These are phyloP conservation scores for Antitrichia curtipendula DNA, from an alignment of 225 moss, liverwort and hornwort species.

Conservation along the genomic window DNA sequence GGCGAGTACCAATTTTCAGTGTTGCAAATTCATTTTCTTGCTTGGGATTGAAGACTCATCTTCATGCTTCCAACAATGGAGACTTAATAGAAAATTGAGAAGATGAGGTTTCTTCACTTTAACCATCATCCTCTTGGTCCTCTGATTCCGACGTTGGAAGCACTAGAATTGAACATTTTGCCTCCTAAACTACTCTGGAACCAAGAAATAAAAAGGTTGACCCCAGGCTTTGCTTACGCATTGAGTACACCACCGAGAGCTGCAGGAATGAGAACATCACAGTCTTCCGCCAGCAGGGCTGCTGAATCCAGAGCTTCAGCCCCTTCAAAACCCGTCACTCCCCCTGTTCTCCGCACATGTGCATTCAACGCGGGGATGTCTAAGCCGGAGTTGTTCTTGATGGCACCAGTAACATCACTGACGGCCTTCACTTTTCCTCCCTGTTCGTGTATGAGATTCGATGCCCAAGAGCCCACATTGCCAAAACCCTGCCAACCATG, in stretches of 20 bases:
- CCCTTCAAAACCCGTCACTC: slow-evolving; percentile 59
- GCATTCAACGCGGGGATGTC: slow-evolving; percentile 52
- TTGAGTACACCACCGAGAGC: slow-evolving; percentile 94
- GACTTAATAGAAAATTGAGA: background rate
- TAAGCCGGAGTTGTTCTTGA: slow-evolving; percentile 66
- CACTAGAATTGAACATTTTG: background rate
- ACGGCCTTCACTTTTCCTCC: slow-evolving; percentile 77
- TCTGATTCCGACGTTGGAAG: background rate
- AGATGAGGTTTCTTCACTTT: background rate
- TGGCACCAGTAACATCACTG: slow-evolving; percentile 78
- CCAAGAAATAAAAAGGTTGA: background rate
- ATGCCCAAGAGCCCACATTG: slow-evolving; percentile 93
- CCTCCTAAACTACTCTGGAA: background rate
- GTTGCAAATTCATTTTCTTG: background rate
- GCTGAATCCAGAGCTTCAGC: slow-evolving; percentile 45
- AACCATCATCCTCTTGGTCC: background rate
- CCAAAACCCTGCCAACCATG: slow-evolving; percentile 92
- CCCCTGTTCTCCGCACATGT: slow-evolving; percentile 47
- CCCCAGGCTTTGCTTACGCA: slow-evolving; percentile 15
- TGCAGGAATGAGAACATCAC: slow-evolving; percentile 90
- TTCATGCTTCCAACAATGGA: background rate
- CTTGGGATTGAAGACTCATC: background rate
- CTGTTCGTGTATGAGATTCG: slow-evolving; percentile 62
- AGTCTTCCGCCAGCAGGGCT: slow-evolving; percentile 64
- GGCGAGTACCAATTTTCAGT: background rate